Evolutionary conservation across 1,139 yeast genomes (phyloP).

Genomic region (Saccharomyces hybrid): DNA sequence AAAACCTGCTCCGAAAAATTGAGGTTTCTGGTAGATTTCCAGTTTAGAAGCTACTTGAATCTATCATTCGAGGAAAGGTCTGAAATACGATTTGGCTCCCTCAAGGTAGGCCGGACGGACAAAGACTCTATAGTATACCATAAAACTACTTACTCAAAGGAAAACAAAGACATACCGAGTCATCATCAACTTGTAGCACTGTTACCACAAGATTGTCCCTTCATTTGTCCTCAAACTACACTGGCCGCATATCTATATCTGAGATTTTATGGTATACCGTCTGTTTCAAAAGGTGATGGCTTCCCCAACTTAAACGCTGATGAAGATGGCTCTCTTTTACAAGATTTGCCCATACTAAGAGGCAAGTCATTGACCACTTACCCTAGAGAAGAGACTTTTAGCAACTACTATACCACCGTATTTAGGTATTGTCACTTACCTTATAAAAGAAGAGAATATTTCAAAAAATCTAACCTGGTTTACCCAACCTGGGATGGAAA

Average conservation of each 20-base stretch:
- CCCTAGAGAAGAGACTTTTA: conserved; percentile 26
- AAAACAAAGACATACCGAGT: neutral
- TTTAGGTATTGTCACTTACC: conserved; percentile 29
- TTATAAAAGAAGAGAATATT: conserved; percentile 26
- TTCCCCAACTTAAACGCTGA: conserved; percentile 23
- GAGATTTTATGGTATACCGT: conserved; percentile 26
- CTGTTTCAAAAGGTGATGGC: conserved; percentile 26
- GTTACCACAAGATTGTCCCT: conserved; percentile 22
- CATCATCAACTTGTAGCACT: conserved; percentile 12
- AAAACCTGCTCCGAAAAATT: conserved; percentile 26
- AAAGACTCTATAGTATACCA: neutral
- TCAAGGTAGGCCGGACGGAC: neutral
- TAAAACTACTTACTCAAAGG: neutral
- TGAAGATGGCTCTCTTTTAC: conserved; percentile 2
- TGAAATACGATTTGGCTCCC: conserved; percentile 6
- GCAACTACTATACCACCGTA: conserved; percentile 23
- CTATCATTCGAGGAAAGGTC: conserved; percentile 22
- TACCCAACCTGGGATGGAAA: conserved; percentile 16
- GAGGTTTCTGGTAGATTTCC: conserved; percentile 28
- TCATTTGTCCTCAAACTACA: conserved; percentile 27
- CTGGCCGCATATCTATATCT: conserved; percentile 27
- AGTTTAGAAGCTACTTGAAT: conserved; percentile 20
- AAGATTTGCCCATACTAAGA: conserved; percentile 20
- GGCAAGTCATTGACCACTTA: conserved; percentile 25
- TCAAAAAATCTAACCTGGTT: conserved; percentile 9